These are phyloP conservation scores for Penicillium hordei DNA, from an alignment of 2,329 filamentous ascomycete species.

Conservation along the genomic window DNA sequence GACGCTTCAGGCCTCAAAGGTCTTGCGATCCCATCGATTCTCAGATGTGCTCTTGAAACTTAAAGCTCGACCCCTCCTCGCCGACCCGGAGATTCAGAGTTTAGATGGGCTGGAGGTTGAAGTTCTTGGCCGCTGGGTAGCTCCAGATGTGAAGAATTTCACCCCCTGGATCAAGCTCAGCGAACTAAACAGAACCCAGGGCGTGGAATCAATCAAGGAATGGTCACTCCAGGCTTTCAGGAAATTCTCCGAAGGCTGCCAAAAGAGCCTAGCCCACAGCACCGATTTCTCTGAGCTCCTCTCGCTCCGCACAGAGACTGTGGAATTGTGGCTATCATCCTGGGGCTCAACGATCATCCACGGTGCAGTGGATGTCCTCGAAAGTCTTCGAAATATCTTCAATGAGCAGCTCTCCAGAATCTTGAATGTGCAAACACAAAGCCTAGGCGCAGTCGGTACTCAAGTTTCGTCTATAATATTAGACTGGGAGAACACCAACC, in stretches of 20 bases:
- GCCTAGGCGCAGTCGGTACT: constrained; percentile 64
- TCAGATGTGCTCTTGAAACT: constrained; percentile 67
- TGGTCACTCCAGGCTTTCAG: constrained; percentile 66
- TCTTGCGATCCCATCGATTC: constrained; percentile 70
- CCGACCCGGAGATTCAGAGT: constrained; percentile 64
- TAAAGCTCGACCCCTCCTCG: constrained; percentile 69
- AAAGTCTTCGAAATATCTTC: constrained; percentile 66
- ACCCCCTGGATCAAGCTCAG: constrained; percentile 85
- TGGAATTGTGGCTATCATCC: constrained; percentile 73
- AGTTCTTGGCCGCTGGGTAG: constrained; percentile 74
- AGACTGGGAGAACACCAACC: constrained; percentile 58
- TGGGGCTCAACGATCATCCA: constrained; percentile 59
- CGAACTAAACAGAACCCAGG: constrained; percentile 63
- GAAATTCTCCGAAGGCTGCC: constrained; percentile 62
- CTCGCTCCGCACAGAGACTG: constrained; percentile 65
- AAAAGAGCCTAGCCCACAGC: constrained; percentile 59
- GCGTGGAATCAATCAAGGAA: constrained; percentile 58
- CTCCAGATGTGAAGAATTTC: constrained; percentile 79
- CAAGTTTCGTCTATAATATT: constrained; percentile 63
- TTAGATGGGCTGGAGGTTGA: constrained; percentile 75
- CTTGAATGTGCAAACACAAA: constrained; percentile 62
- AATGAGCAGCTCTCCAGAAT: constrained; percentile 66
- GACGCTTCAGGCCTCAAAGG: constrained; percentile 75
- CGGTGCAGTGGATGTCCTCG: constrained; percentile 62
- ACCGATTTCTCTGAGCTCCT: constrained; percentile 68